A percentile compares a stretch with the other conserved stretches of the same genome.
Evolutionary conservation across 2,329 filamentous ascomycete species (phyloP).

Genomic region (Arachnopeziza araneosa): DNA sequence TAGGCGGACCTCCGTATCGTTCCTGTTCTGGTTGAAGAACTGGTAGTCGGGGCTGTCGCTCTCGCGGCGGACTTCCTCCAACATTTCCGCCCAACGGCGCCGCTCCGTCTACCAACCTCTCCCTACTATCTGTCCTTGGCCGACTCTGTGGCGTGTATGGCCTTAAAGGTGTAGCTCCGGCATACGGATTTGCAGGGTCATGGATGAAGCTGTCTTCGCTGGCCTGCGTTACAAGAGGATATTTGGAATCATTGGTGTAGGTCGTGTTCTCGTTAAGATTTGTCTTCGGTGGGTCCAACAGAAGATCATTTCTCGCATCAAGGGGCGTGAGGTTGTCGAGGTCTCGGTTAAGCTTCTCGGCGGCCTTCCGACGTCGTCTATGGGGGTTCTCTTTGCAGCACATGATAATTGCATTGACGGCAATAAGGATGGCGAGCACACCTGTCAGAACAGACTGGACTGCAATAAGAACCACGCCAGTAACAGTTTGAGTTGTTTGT

Average conservation of each 20-base stretch:
- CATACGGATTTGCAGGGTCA: constrained; percentile 27
- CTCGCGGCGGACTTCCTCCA: not conserved
- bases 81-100: not conserved
- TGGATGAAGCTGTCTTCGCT: constrained; percentile 24
- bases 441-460: constrained; percentile 82
- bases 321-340: constrained; percentile 80
- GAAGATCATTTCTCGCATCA: constrained; percentile 79
- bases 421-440: constrained; percentile 78
- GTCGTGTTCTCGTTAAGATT: constrained; percentile 8
- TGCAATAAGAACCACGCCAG: constrained; percentile 88
- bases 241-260: constrained; percentile 22
- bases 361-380: constrained; percentile 79
- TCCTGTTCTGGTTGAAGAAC: not conserved
- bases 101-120: not conserved
- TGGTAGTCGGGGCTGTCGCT: not conserved
- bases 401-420: constrained; percentile 78
- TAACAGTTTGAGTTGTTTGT: constrained; percentile 90
- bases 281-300: constrained; percentile 35
- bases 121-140: not conserved
- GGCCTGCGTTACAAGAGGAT: constrained; percentile 13
- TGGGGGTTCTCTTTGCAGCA: constrained; percentile 88
- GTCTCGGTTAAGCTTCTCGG: constrained; percentile 73
- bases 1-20: not conserved
- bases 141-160: constrained; percentile 11
- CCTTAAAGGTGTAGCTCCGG: constrained; percentile 20